Base-by-base conservation (phyloP, 2,329 filamentous ascomycete species). In the Penicillium sp. region DNA sequence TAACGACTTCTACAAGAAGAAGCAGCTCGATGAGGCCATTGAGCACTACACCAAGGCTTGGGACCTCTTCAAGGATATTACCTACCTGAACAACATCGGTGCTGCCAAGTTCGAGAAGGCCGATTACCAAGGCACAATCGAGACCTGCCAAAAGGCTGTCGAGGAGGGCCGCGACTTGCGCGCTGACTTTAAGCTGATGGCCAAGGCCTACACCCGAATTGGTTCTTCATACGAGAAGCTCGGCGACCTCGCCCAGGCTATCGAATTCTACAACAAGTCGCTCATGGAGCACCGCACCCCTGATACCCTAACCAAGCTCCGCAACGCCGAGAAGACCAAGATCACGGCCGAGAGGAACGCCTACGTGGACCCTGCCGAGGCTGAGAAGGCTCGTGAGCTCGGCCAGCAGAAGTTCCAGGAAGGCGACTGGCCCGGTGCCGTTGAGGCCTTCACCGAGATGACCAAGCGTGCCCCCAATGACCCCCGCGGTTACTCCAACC, bases 381-480 rank as follows among this genome's bases (percentile, higher is more conserved):
- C 94, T 22, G 94, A 99, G 70, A 90, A 96, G 80, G 92, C 94
- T 14, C 91, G 94, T 64, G 90, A 96, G 74, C 86, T 95, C 57
- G 94, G 94, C 42, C 97, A 97, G 78, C 85, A 90, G 75, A 96
- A 95, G 77, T 99, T 99, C 84, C 97, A 97, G 82, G 91, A 91
- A 68, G 88, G 84, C 31, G 92, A 99, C 77, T 97, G 92, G 89
- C 93, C 94, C 11, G 94, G 85, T 50, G 94, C 94, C 10, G 92
- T 99, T 28, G 91, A 91, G 42, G 91, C 93, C 0, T 99, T 99
- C 80, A 85, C 82, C 1, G 94, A 99, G 80, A 97, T 97, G 92
- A 89, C 89, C 76, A 97, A 97, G 84, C 91, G 94, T 56, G 88
- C 91, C 0, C 94, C 95, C 6, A 84, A 95, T 0, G 94, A 99